Evolutionary conservation across 257 asterid species (phyloP).

Genomic region (Lycium ferocissimum): DNA sequence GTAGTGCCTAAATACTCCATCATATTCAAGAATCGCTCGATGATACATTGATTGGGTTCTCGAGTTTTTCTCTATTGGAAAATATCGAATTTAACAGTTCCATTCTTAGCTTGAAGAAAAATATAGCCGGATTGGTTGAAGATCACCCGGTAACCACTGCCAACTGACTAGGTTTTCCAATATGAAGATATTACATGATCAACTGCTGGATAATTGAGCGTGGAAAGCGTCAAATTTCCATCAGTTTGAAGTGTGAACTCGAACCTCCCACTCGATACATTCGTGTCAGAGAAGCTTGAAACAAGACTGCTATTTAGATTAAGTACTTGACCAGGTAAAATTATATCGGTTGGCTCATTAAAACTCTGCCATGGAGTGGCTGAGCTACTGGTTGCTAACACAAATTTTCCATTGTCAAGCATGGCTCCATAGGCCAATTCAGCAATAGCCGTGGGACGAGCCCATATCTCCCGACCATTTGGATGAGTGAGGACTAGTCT

Average conservation of each 20-base stretch:
- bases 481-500: slow-evolving; percentile 26
- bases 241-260: slow-evolving; percentile 19
- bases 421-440: slow-evolving; percentile 43
- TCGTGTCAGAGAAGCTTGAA: too few relatives aligned
- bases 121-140: slow-evolving; percentile 31
- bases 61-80: slow-evolving; percentile 28
- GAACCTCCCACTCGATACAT: too few relatives aligned
- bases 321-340: slow-evolving; percentile 43
- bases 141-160: slow-evolving; percentile 49
- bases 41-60: slow-evolving; percentile 40
- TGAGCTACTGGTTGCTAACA: slow-evolving; percentile 35
- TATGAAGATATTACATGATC: slow-evolving; percentile 33
- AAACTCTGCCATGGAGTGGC: slow-evolving; percentile 63
- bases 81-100: not conserved
- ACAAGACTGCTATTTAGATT: not conserved
- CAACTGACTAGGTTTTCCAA: slow-evolving; percentile 37
- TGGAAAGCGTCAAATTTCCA: slow-evolving; percentile 51
- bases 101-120: slow-evolving; percentile 30
- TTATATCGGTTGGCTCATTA: slow-evolving; percentile 40
- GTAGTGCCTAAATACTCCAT: slow-evolving; percentile 42
- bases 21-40: slow-evolving; percentile 50
- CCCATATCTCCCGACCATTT: slow-evolving; percentile 8
- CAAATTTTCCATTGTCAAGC: slow-evolving; percentile 63
- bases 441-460: not conserved
- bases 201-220: slow-evolving; percentile 31